phyloP scores from a whole-genome alignment of 768 basidiomycete species.

The Pleurotus platypus region DNA sequence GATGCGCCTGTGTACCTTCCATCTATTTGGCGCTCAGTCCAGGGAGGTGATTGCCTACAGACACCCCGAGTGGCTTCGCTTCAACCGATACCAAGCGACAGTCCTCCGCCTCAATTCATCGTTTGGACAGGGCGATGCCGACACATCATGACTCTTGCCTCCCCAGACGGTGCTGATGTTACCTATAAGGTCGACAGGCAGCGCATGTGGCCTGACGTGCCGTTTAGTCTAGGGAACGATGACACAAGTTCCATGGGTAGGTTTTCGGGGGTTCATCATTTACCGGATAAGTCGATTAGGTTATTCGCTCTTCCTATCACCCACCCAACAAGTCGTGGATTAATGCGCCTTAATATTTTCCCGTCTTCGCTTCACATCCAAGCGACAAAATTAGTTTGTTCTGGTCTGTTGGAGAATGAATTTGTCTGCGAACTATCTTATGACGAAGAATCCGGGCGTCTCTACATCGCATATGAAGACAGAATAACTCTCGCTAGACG shows the following conservation, averaged over 20 bases:
- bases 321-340: neutral
- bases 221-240: neutral
- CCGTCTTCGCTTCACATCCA: neutral
- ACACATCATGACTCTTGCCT: neutral
- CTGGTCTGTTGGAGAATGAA: neutral
- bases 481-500: too few relatives aligned
- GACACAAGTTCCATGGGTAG: neutral
- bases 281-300: too few relatives aligned
- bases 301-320: neutral
- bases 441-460: conserved; percentile 3
- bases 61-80: too few relatives aligned
- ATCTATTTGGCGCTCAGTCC: too few relatives aligned
- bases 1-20: too few relatives aligned
- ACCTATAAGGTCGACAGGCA: neutral
- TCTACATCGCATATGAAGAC: too few relatives aligned
- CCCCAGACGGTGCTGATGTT: neutral
- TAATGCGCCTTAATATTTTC: neutral
- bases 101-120: neutral
- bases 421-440: neutral
- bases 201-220: neutral
- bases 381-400: neutral
- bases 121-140: neutral
- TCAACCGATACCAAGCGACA: too few relatives aligned
- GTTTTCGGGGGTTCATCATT: neutral
- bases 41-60: too few relatives aligned